These are phyloP conservation scores for Amanita polypyramis DNA, from an alignment of 768 basidiomycete species.

Conservation along the genomic window DNA sequence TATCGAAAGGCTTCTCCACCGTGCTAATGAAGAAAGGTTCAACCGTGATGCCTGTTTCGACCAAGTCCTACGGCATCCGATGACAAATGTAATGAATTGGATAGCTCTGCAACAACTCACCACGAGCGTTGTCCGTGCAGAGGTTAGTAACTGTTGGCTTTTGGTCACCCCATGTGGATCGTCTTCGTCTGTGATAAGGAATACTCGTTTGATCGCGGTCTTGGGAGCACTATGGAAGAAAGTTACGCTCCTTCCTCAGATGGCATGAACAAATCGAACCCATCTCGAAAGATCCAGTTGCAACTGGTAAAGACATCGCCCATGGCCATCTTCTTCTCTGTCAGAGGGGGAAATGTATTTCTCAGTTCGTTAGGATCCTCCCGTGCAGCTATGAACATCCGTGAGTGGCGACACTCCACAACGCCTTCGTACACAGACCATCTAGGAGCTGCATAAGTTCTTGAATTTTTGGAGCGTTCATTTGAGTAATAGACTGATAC, in stretches of 20 bases:
- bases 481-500: slow-evolving; percentile 65
- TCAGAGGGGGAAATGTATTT: slow-evolving; percentile 54
- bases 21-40: slow-evolving; percentile 87
- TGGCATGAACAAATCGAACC: slow-evolving; percentile 34
- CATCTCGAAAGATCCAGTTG: slow-evolving; percentile 81
- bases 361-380: slow-evolving; percentile 49
- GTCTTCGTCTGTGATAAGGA: slow-evolving; percentile 88
- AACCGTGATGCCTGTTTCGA: slow-evolving; percentile 66
- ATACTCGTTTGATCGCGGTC: slow-evolving; percentile 85
- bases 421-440: slow-evolving; percentile 32
- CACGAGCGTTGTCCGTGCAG: slow-evolving; percentile 61
- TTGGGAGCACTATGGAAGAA: slow-evolving; percentile 55
- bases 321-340: slow-evolving; percentile 56
- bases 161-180: slow-evolving; percentile 51
- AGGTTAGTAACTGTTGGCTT: slow-evolving; percentile 51
- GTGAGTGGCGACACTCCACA: not conserved
- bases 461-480: slow-evolving; percentile 77
- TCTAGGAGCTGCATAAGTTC: slow-evolving; percentile 70
- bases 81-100: not conserved
- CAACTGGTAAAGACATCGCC: slow-evolving; percentile 88
- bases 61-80: slow-evolving; percentile 52
- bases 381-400: slow-evolving; percentile 39
- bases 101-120: slow-evolving; percentile 25
- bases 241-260: not conserved
- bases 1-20: slow-evolving; percentile 55